Evolutionary conservation across 805 yeast species (phyloP), one percentile per base, ranked within the genome.

Genomic region (Candida insectalens): DNA sequence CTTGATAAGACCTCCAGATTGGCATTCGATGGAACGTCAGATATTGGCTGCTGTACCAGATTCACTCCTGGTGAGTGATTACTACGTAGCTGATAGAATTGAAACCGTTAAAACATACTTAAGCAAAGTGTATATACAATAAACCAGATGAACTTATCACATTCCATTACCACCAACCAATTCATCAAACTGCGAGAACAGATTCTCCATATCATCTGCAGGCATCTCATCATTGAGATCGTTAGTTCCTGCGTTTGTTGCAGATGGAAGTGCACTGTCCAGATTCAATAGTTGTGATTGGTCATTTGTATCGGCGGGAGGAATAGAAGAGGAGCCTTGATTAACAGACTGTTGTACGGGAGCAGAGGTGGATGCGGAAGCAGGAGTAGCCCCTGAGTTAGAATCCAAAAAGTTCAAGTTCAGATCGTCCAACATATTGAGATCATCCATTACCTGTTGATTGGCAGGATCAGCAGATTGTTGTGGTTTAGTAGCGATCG

Each of bases 1-100:
- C 48, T 63, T 9, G 79, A 73, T 54, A 47, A 47, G 26, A 53
- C 74, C 27, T 72, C 77, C 9, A 65, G 71, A 57, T 58, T 67
- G 46, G 78, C 77, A 1, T 71, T 71, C 41, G 57, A 53, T 35
- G 47, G 50, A 37, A 52, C 63, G 16, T 43, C 60, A 13, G 44
- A 47, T 19, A 27, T 39, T 19, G 50, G 48, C 18, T 47, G 58
- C 26, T 59, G 63, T 31, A 44, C 51, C 20, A 49, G 55, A 46
- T 50, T 46, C 36, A 42, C 47, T 18, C 43, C 46, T 27, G 38
- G 41, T 15, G 19, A 38, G 25, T 34, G 15, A 9, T 21, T 10
- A 22, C 3, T 4, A 18, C 7, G 25, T 6, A 4, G 19, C 13
- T 21, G 19, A 27, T 33, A 17, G 8, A 13, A 18, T 27, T 26